These are phyloP conservation scores for Fonsecaea multimorphosa DNA, from an alignment of 2,329 filamentous ascomycete species.

Conservation along the genomic window DNA sequence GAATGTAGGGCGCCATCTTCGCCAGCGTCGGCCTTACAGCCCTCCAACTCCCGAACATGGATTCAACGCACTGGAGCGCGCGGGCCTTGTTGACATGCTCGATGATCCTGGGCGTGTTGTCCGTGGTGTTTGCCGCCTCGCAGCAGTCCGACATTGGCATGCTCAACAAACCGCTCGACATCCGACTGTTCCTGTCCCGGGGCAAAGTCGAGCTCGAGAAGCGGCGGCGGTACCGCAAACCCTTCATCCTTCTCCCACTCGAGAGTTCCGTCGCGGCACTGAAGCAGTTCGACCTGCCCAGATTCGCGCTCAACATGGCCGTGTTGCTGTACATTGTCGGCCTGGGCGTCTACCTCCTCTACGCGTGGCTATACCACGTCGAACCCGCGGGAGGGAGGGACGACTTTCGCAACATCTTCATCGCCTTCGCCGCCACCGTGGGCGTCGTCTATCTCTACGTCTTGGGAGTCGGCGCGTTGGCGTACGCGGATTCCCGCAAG, in stretches of 20 bases:
- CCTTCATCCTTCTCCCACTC: slow-evolving; percentile 15
- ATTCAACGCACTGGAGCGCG: slow-evolving; percentile 25
- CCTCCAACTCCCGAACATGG: slow-evolving; percentile 26
- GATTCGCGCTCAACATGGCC: slow-evolving; percentile 20
- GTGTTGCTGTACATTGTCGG: slow-evolving; percentile 22
- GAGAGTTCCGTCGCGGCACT: slow-evolving; percentile 23
- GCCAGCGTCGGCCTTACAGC: slow-evolving; percentile 27
- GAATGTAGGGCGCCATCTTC: slow-evolving; percentile 25
- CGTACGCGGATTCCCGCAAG: slow-evolving; percentile 10
- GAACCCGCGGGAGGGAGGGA: not conserved
- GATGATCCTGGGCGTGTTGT: slow-evolving; percentile 26
- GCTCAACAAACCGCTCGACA: slow-evolving; percentile 22
- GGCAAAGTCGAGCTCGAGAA: slow-evolving; percentile 17
- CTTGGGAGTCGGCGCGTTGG: not conserved
- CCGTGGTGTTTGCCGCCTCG: slow-evolving; percentile 19
- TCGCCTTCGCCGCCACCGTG: slow-evolving; percentile 19
- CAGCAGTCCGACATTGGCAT: slow-evolving; percentile 20
- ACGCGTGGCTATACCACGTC: slow-evolving; percentile 23
- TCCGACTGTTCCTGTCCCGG: slow-evolving; percentile 26
- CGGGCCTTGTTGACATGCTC: slow-evolving; percentile 16
- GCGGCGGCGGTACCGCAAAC: slow-evolving; percentile 8
- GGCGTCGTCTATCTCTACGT: slow-evolving; percentile 4
- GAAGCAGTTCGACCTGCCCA: slow-evolving; percentile 18
- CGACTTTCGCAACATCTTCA: slow-evolving; percentile 26
- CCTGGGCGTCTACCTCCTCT: slow-evolving; percentile 24